A percentile compares a stretch with the other conserved stretches of the same genome.
Conservation (phyloP, 1,284 basidiomycete species). For the Sporisorium graminicola region DNA sequence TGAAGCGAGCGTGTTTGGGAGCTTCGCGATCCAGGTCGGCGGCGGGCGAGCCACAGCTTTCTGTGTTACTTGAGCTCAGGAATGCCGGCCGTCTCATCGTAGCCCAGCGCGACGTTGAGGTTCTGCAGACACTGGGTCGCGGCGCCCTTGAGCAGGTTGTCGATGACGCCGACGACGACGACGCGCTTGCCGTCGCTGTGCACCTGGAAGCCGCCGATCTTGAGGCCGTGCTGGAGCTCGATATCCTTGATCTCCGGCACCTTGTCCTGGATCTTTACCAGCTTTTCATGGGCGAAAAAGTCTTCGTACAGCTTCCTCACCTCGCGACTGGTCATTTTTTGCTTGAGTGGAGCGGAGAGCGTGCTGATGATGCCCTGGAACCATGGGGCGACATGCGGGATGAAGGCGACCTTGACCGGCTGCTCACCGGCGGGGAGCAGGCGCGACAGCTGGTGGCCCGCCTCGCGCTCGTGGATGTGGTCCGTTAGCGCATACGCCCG, state of each 20-base stretch:
- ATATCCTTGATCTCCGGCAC: slow-evolving; percentile 85
- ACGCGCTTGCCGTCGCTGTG: slow-evolving; percentile 88
- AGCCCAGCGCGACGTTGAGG: slow-evolving; percentile 91
- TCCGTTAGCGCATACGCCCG: slow-evolving; percentile 91
- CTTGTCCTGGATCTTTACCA: slow-evolving; percentile 78
- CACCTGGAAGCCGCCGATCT: slow-evolving; percentile 92
- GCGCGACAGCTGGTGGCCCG: slow-evolving; percentile 81
- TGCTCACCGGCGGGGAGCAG: slow-evolving; percentile 70
- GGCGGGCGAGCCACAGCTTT: too few relatives aligned
- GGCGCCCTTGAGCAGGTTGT: slow-evolving; percentile 96
- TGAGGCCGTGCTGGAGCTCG: slow-evolving; percentile 86
- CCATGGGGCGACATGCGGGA: slow-evolving; percentile 91
- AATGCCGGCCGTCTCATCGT: slow-evolving; percentile 90
- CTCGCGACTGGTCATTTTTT: slow-evolving; percentile 78
- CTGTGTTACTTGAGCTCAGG: slow-evolving; percentile 64
- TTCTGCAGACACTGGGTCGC: slow-evolving; percentile 99
- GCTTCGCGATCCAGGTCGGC: too few relatives aligned
- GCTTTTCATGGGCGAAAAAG: slow-evolving; percentile 80
- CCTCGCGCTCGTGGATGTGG: slow-evolving; percentile 98
- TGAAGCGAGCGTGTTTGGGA: too few relatives aligned
- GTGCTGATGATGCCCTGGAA: slow-evolving; percentile 95
- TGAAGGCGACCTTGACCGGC: slow-evolving; percentile 85
- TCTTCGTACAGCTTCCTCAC: slow-evolving; percentile 82
- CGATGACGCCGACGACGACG: slow-evolving; percentile 82
- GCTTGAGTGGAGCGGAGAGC: slow-evolving; percentile 82